phyloP scores from a whole-genome alignment of 2,329 filamentous ascomycete genomes.

The Onygena corvina region DNA sequence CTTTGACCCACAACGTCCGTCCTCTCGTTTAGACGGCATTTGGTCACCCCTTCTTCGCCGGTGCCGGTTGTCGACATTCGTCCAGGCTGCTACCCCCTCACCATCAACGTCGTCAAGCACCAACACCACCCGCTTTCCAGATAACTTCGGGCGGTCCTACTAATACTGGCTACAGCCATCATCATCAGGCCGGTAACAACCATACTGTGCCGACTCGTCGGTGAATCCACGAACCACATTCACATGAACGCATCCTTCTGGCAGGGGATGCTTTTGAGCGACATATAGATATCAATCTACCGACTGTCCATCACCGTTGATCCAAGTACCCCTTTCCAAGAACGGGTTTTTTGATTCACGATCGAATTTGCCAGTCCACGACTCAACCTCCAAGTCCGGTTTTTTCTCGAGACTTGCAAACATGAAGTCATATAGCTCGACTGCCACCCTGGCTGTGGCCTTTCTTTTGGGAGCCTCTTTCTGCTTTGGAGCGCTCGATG shows the following conservation, averaged over 20 bases:
- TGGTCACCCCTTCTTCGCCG: slow-evolving; percentile 1
- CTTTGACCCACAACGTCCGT: not conserved
- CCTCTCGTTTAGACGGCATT: not conserved
- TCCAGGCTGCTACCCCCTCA: not conserved
- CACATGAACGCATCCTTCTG: not conserved
- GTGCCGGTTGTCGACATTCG: not conserved
- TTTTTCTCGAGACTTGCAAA: not conserved
- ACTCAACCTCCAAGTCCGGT: not conserved
- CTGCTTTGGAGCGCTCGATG: not conserved
- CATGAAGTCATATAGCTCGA: slow-evolving; percentile 10
- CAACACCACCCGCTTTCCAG: not conserved
- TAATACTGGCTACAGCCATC: not conserved
- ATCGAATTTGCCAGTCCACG: not conserved
- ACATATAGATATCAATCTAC: not conserved
- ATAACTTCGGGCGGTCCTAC: not conserved
- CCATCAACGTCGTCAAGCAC: not conserved
- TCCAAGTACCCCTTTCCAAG: not conserved
- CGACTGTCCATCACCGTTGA: not conserved
- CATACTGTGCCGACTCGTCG: not conserved
- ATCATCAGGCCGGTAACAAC: not conserved
- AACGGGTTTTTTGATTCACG: not conserved
- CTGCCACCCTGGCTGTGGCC: slow-evolving; percentile 9
- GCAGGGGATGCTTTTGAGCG: not conserved
- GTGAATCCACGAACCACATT: not conserved
- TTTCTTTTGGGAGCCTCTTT: slow-evolving; percentile 6